These are phyloP conservation scores for Eucommia ulmoides DNA, from an alignment of 257 asterid genomes.

Conservation along the genomic window DNA sequence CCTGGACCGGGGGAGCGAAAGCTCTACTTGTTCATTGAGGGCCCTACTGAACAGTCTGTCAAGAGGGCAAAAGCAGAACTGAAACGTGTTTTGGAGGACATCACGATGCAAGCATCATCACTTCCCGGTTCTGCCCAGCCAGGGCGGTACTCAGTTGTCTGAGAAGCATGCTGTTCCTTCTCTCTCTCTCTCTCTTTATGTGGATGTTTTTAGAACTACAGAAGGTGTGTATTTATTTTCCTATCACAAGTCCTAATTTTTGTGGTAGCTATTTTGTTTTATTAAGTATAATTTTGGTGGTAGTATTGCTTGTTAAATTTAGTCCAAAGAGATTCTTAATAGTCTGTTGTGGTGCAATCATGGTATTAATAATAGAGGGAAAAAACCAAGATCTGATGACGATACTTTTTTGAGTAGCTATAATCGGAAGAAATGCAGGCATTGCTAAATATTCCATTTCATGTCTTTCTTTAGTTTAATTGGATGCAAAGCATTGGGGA, in stretches of 20 bases:
- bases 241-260: neutral
- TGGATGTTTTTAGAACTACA: no score
- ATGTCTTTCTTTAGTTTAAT: no score
- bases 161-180: constrained; percentile 6
- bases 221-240: neutral
- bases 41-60: constrained; percentile 82
- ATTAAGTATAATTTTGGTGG: neutral
- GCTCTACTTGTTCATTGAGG: constrained; percentile 87
- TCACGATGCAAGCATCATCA: constrained; percentile 62
- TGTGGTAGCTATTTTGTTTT: neutral
- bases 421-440: no score
- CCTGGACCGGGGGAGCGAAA: constrained; percentile 72
- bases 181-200: no score
- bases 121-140: constrained; percentile 94
- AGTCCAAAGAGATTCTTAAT: neutral
- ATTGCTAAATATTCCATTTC: no score
- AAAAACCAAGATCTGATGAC: no score
- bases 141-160: constrained; percentile 70
- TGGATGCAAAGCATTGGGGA: no score
- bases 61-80: constrained; percentile 83
- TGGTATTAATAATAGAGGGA: no score
- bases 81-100: constrained; percentile 85
- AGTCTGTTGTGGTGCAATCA: neutral
- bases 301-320: neutral
- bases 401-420: no score